Base-by-base conservation (phyloP, 805 yeast species). In the Wickerhamiella alocasiicola region DNA sequence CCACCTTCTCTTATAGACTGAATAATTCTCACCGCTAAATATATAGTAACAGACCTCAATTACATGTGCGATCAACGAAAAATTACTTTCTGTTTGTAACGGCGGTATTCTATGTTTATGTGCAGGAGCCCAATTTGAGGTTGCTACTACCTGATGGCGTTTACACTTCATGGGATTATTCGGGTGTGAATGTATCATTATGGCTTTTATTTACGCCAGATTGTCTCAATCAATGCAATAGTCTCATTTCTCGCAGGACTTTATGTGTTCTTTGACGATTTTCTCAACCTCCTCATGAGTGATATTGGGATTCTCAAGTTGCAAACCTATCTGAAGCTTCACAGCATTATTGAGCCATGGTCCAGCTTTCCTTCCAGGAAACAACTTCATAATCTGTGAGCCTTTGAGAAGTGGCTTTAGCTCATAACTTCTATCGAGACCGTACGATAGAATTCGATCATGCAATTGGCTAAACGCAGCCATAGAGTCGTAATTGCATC, bases 321-420 rank as follows among this genome's bases (percentile, higher is more conserved):
- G 42, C 11, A 20, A 11, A 4, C n/a, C 17, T 15, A 31, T 25
- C 12, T 31, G 37, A 12, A 25, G 20, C 17, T 20, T 27, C 21
- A 24, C 25, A 13, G 37, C 28, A 20, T 32, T 59, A 6, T 72
- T 66, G 70, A 88, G 66, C 95, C 96, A 85, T 5, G 87, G 85
- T 0, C 98, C 98, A 0, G 88, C 82, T 53, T 78, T 80, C 42
- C 65, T 63, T 6, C 35, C 44, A 17, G 66, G 60, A 21, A 81
- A 57, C 16, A 64, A 57, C 31, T 63, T 59, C 39, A 70, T 62
- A 33, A 88, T 57, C 33, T 72, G 70, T 49, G 81, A 83, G 12
- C 98, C 68, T 36, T 82, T 84, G 9, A 87, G 58, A 5, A 82
- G 48, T 1, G 88, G 81, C 52, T 74, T 80, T 43, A 79, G 45